Evolutionary conservation across 306 rosid species (phyloP).

Genomic region (Prunus davidiana): DNA sequence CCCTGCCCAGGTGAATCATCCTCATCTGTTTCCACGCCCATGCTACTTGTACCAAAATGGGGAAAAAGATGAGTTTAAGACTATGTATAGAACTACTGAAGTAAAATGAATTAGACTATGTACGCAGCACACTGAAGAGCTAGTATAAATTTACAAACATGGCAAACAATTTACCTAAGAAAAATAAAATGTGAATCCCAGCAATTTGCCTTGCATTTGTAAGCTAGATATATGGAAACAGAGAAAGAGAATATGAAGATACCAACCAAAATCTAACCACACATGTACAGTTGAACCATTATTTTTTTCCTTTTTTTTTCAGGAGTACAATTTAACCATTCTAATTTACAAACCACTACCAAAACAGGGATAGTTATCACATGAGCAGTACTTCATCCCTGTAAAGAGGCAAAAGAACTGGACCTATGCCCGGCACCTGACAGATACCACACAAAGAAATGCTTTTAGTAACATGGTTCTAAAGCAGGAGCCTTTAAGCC

Average conservation of each 20-base stretch:
- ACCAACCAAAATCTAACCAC: background rate
- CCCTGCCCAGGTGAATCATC: slow-evolving; percentile 40
- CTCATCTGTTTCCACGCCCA: slow-evolving; percentile 38
- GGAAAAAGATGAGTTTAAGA: background rate
- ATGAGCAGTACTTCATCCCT: no score
- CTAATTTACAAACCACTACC: background rate
- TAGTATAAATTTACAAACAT: background rate
- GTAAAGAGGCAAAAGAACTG: background rate
- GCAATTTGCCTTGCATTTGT: background rate
- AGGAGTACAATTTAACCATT: background rate
- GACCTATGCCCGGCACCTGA: background rate
- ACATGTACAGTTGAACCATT: background rate
- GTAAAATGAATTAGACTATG: background rate
- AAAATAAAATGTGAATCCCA: background rate
- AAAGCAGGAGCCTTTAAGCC: background rate
- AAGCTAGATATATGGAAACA: background rate
- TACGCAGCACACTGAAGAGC: background rate
- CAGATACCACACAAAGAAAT: background rate
- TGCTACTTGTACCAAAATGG: slow-evolving; percentile 25
- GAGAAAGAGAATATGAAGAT: background rate
- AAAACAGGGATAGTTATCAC: background rate
- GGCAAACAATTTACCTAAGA: background rate
- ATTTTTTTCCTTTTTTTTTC: no score
- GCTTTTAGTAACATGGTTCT: background rate
- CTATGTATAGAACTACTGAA: background rate